Evolutionary conservation across 257 asterid genomes (phyloP).

Genomic region (Nicotiana benthamiana): DNA sequence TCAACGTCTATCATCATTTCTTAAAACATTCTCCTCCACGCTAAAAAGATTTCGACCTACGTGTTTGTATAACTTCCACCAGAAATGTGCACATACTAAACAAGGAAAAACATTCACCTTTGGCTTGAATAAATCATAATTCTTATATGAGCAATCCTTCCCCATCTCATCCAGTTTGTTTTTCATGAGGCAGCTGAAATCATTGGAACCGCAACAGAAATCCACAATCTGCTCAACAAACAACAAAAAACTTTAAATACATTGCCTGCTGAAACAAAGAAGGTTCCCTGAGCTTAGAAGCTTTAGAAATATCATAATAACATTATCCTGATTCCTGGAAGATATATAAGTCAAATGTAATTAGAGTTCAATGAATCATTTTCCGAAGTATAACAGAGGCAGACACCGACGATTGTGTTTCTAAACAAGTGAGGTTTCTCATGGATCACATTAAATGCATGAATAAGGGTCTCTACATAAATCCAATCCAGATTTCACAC

Average conservation of each 20-base stretch:
- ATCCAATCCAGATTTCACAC: too few relatives aligned
- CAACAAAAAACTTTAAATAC: neutral
- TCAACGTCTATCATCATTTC: neutral
- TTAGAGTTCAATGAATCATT: neutral
- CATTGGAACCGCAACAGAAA: constrained; percentile 90
- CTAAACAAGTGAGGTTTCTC: too few relatives aligned
- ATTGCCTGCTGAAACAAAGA: neutral
- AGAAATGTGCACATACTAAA: neutral
- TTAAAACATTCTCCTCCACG: neutral
- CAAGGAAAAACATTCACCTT: constrained; percentile 36
- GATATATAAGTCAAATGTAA: neutral
- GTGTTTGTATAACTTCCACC: neutral
- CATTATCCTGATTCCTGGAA: neutral
- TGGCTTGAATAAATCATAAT: constrained; percentile 59
- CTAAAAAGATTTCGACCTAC: too few relatives aligned
- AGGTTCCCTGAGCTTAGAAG: neutral
- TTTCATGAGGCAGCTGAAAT: constrained; percentile 81
- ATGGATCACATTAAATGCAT: too few relatives aligned
- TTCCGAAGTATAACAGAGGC: neutral
- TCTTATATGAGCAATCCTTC: constrained; percentile 58
- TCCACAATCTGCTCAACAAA: constrained; percentile 67
- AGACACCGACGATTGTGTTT: neutral
- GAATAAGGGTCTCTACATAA: too few relatives aligned
- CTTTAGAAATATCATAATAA: neutral
- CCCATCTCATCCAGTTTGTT: constrained; percentile 58